A percentile compares a stretch with the other conserved stretches of the same genome.
Conservation (phyloP, 1,139 yeast genomes). For the Geotrichum carabidarum region DNA sequence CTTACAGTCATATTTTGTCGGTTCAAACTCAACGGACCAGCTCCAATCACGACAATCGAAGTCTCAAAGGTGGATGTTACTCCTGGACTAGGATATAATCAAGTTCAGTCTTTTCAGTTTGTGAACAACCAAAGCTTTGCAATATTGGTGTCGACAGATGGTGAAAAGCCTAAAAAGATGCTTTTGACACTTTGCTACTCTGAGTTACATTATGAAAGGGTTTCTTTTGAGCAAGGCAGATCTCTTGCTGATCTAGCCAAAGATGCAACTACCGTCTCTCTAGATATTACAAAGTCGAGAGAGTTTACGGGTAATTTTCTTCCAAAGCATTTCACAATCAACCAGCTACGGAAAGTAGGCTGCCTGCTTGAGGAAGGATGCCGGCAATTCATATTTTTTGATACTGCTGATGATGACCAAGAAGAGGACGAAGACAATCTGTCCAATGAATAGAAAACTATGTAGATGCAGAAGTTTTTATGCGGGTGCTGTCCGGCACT, state of each 20-base stretch:
- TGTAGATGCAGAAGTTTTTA: slow-evolving; percentile 3
- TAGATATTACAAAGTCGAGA: slow-evolving; percentile 5
- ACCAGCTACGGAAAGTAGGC: slow-evolving; percentile 25
- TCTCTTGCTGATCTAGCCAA: slow-evolving; percentile 2
- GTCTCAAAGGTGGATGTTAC: slow-evolving; percentile 7
- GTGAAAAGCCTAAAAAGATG: neutral
- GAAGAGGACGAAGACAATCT: slow-evolving; percentile 19
- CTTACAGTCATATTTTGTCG: neutral
- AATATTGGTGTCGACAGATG: neutral
- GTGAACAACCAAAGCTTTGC: slow-evolving; percentile 6
- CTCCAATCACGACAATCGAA: neutral
- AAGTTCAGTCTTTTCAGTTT: slow-evolving; percentile 6
- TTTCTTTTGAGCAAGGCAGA: neutral
- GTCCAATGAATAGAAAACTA: neutral
- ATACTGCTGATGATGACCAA: slow-evolving; percentile 23
- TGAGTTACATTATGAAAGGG: neutral
- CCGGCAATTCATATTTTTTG: slow-evolving; percentile 26
- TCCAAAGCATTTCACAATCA: slow-evolving; percentile 23
- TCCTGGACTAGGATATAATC: neutral
- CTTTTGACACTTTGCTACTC: neutral
- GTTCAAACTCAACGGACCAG: slow-evolving; percentile 1
- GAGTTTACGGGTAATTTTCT: slow-evolving; percentile 17
- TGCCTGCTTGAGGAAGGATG: slow-evolving; percentile 24
- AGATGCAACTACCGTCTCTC: neutral
- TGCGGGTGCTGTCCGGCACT: slow-evolving; percentile 8